These are phyloP conservation scores for Nicotiana otophora DNA, from an alignment of 257 asterid genomes.

Conservation along the genomic window DNA sequence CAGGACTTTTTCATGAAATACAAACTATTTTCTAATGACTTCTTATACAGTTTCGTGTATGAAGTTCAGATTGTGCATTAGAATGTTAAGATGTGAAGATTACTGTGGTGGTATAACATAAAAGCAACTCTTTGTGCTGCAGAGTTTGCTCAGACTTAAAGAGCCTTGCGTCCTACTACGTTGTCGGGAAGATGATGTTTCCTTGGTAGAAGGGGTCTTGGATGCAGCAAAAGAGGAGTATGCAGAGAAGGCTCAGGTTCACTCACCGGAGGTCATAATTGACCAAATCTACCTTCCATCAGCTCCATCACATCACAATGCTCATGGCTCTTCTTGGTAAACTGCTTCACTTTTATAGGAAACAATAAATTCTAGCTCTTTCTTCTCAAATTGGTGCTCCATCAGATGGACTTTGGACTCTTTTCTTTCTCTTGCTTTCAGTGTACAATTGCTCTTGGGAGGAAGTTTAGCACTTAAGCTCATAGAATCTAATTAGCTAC, in stretches of 20 bases:
- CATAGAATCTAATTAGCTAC: background rate
- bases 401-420: background rate
- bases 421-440: background rate
- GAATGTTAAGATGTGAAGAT: background rate
- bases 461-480: background rate
- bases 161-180: conserved; percentile 84
- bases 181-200: conserved; percentile 62
- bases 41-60: background rate
- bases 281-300: conserved; percentile 72
- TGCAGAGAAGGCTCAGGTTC: conserved; percentile 59
- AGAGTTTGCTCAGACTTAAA: conserved; percentile 85
- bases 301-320: conserved; percentile 57
- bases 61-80: background rate
- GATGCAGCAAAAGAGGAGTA: conserved; percentile 66
- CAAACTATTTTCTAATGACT: background rate
- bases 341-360: background rate
- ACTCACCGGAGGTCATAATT: conserved; percentile 62
- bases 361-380: background rate
- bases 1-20: background rate
- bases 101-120: background rate
- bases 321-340: conserved; percentile 70
- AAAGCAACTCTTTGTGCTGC: conserved; percentile 15
- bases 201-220: conserved; percentile 53
- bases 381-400: background rate
- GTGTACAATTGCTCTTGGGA: background rate